phyloP scores from a whole-genome alignment of 2,329 filamentous ascomycete genomes.

The Aspergillus japonicus region DNA sequence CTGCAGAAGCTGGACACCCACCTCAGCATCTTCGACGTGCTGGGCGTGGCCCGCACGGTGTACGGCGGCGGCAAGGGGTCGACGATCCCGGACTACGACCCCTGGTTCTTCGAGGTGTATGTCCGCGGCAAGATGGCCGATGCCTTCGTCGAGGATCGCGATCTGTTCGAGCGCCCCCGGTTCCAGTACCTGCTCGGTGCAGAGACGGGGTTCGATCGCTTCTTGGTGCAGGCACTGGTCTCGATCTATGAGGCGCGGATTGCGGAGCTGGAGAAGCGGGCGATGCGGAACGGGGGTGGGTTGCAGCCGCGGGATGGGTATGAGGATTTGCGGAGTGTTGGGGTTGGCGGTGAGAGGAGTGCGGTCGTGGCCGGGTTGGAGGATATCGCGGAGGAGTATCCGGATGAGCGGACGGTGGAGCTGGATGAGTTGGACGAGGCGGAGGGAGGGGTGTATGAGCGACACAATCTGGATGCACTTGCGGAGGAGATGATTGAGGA shows the following conservation, averaged over 20 bases:
- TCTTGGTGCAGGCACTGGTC: slow-evolving; percentile 3
- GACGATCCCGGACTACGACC: slow-evolving; percentile 1
- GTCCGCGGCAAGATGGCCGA: neutral
- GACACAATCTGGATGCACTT: neutral
- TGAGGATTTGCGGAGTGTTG: neutral
- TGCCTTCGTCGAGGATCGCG: slow-evolving; percentile 2
- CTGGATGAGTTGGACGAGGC: neutral
- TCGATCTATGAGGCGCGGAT: slow-evolving; percentile 2
- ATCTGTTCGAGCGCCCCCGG: slow-evolving; percentile 3
- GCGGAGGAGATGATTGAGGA: neutral
- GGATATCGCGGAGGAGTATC: neutral
- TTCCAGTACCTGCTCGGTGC: slow-evolving; percentile 3
- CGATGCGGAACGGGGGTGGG: neutral
- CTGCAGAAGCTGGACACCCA: slow-evolving; percentile 6
- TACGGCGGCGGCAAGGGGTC: neutral
- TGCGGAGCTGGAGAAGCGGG: neutral
- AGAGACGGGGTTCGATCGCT: neutral
- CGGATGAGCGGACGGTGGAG: neutral
- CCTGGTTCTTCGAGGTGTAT: slow-evolving; percentile 1
- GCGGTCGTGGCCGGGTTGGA: neutral
- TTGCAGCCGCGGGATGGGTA: neutral
- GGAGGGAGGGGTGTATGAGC: neutral
- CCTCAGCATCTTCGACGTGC: slow-evolving; percentile 5
- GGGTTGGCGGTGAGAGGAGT: neutral
- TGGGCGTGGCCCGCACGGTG: neutral